Evolutionary conservation across 129 eudicot species (phyloP).

Genomic region (Silybum marianum): DNA sequence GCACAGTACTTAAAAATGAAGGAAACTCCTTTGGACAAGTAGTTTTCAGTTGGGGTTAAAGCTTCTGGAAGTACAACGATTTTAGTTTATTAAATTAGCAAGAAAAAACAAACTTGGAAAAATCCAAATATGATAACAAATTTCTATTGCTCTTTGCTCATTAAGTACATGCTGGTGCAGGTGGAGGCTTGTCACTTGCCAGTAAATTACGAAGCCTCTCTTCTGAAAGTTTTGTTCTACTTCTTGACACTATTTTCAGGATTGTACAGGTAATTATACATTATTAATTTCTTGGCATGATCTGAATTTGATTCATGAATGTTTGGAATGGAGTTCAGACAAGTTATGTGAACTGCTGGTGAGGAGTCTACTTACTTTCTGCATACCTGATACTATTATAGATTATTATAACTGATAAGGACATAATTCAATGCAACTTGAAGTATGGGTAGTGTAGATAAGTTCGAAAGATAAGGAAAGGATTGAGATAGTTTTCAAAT

Average conservation of each 20-base stretch:
- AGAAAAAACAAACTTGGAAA: not conserved
- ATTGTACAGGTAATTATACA: conserved; percentile 87
- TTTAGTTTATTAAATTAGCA: not conserved
- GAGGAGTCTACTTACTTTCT: not conserved
- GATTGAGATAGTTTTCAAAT: no score
- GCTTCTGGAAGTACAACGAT: not conserved
- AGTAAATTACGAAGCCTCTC: conserved; percentile 82
- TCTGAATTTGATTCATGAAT: conserved; percentile 13
- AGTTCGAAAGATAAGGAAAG: no score
- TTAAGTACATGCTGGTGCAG: conserved; percentile 43
- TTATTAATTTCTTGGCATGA: conserved; percentile 30
- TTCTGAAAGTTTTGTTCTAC: conserved; percentile 87
- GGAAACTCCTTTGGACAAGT: not conserved
- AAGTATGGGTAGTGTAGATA: not conserved
- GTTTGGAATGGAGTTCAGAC: not conserved
- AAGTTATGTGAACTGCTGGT: not conserved
- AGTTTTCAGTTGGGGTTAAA: not conserved
- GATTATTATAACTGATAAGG: not conserved
- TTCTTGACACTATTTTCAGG: conserved; percentile 70
- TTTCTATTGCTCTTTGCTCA: not conserved
- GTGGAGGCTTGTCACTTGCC: conserved; percentile 94
- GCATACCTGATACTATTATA: not conserved
- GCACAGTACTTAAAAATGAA: not conserved
- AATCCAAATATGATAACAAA: not conserved
- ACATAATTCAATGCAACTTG: not conserved